Conservation (phyloP, 192 early-diverging fungal genomes). For the Backusella tarrabulga region DNA sequence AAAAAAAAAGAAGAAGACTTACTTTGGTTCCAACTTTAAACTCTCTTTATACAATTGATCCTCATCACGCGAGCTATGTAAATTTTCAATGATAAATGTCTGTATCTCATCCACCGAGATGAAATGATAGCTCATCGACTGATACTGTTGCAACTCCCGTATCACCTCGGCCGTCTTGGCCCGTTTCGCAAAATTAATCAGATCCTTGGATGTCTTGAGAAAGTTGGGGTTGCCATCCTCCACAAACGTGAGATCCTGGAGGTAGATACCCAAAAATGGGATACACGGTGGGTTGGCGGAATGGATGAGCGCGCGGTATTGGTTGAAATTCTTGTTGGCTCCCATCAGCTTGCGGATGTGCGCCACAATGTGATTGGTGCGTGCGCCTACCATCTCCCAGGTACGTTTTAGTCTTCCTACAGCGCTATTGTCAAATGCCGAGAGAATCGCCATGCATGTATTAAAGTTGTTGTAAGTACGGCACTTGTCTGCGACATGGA, state of each 20-base stretch:
- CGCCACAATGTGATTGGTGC: constrained; percentile 57
- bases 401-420: constrained; percentile 89
- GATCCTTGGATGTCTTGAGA: constrained; percentile 55
- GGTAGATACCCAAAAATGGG: constrained; percentile 78
- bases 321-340: constrained; percentile 77
- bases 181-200: constrained; percentile 95
- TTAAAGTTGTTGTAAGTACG: constrained; percentile 91
- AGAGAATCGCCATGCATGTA: constrained; percentile 87
- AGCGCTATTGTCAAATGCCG: constrained; percentile 85
- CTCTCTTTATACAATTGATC: constrained; percentile 77
- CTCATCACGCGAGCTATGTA: constrained; percentile 70
- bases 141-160: constrained; percentile 91
- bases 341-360: constrained; percentile 75
- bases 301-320: constrained; percentile 83
- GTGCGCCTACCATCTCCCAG: constrained; percentile 74
- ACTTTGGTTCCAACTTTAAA: constrained; percentile 81
- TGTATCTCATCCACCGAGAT: constrained; percentile 85
- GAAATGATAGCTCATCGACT: constrained; percentile 78
- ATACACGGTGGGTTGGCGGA: constrained; percentile 82
- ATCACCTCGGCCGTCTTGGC: constrained; percentile 89
- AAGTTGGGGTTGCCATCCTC: constrained; percentile 88
- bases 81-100: constrained; percentile 64
- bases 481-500: constrained; percentile 83
- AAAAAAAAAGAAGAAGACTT: constrained; percentile 9
- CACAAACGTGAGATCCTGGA: constrained; percentile 92